Conservation (phyloP, 2,329 filamentous ascomycete species). For the Botrytis hyacinthi region DNA sequence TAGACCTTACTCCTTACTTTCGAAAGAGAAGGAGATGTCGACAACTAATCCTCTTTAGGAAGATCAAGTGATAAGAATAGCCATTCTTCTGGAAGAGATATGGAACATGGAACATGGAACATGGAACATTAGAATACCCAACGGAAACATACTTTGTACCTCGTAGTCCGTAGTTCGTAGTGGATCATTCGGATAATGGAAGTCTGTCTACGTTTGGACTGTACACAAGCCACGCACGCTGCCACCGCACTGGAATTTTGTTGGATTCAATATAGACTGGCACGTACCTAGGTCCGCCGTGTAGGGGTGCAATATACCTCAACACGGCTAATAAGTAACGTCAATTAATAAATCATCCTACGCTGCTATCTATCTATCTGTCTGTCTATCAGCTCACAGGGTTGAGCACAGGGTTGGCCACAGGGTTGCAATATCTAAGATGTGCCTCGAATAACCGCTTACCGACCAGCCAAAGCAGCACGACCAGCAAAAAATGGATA, state of each 20-base stretch:
- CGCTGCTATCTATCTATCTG: background rate
- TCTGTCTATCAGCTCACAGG: background rate
- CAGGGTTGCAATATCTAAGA: background rate
- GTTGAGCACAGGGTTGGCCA: background rate
- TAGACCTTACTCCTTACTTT: background rate
- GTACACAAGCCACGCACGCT: background rate
- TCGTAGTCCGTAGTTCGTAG: background rate
- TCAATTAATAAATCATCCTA: background rate
- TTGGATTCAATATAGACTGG: background rate
- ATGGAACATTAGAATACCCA: background rate
- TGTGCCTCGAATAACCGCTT: slow-evolving; percentile 19
- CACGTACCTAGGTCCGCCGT: background rate
- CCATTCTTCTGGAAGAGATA: slow-evolving; percentile 6
- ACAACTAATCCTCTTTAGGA: background rate
- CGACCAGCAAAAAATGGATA: background rate
- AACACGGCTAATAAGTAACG: background rate
- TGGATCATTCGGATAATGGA: background rate
- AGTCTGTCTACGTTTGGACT: background rate
- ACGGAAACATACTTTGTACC: background rate
- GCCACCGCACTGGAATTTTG: background rate
- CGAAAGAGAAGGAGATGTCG: background rate
- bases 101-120: background rate
- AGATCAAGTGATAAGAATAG: background rate
- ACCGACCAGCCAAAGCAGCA: background rate
- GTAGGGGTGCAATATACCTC: background rate